Percentiles rank a stretch among this genome's conserved stretches.
These are phyloP conservation scores for Arachis stenosperma DNA, from an alignment of 306 rosid genomes.

Conservation along the genomic window DNA sequence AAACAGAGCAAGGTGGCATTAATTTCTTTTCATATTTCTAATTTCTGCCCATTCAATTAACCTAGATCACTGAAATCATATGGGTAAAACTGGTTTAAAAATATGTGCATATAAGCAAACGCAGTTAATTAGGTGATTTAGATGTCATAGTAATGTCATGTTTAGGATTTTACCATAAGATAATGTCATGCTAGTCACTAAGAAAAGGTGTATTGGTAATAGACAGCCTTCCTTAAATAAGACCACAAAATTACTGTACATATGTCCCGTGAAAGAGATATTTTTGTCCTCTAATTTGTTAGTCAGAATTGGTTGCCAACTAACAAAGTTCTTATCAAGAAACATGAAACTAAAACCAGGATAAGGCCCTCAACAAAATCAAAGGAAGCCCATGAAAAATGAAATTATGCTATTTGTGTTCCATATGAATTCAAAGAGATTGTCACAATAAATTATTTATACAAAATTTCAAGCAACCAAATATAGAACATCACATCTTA, in stretches of 20 bases:
- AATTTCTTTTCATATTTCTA: not conserved
- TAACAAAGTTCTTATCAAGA: not conserved
- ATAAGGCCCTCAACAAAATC: constrained; percentile 18
- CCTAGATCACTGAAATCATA: constrained; percentile 26
- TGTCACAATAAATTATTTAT: not conserved
- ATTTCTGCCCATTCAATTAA: constrained; percentile 23
- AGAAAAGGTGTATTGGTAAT: not conserved
- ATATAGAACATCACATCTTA: constrained; percentile 6
- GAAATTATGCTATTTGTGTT: constrained; percentile 27
- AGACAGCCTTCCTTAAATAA: constrained; percentile 18
- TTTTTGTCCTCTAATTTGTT: not conserved
- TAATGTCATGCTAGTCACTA: constrained; percentile 27
- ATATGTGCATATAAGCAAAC: constrained; percentile 4
- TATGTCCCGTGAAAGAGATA: constrained; percentile 1
- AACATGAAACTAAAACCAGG: not conserved
- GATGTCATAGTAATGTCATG: constrained; percentile 7
- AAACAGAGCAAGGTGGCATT: constrained; percentile 8
- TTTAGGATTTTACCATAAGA: not conserved
- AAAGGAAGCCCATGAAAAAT: constrained; percentile 18
- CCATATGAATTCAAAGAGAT: not conserved
- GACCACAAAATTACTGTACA: constrained; percentile 4
- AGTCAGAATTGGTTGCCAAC: not conserved
- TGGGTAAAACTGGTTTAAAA: not conserved
- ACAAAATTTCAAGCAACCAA: constrained; percentile 16
- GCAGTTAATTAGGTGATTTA: not conserved